Base-by-base conservation (phyloP, 352 stramenopile genomes). In the Phytopythium sindhum region DNA sequence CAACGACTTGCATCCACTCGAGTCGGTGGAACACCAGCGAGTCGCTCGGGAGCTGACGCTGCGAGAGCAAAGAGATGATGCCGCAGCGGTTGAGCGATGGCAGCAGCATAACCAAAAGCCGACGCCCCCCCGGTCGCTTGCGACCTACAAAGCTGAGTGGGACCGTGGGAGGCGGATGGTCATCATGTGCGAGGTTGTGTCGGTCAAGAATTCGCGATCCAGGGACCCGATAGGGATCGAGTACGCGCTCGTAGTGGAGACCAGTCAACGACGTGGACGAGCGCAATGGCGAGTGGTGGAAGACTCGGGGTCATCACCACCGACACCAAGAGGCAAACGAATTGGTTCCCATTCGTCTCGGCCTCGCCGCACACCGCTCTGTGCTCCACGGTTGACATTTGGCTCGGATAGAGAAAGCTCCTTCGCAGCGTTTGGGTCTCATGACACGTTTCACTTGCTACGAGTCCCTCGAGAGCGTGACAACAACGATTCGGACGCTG, bases 1-100 rank as follows among this genome's bases (percentile, higher is more conserved):
- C 24, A 84, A 79, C 45, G 78, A 90, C 26, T 45, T 90, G 17
- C 39, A 78, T n/a, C 77, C 78, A 0, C 47, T 77, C 41, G 71
- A 72, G 14, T 82, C 69, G 0, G 26, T 44, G 23, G 63, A 78
- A 9, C 80, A 90, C 23, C 61, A 77, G 58, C 65, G 61, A 19
- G 41, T 87, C 23, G 54, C 79, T 35, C 65, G 68, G 19, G 74
- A 90, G 28, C 65, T 92, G 7, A 65, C 72, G 33, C 58, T 83
- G 0, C 61, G 76, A 48, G 81, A 89, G 35, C 65, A 86, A 53
- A 66, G 66, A 44, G 71, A 71, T 11, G 76, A 83, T 21, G 59
- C 39, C 26, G 56, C 35, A 5, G 48, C 71, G 17, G 55, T 82
- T 9, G 62, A 70, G 0, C 67, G 65, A 14, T 84, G 74, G 74